Conservation (phyloP, 2,329 filamentous ascomycete species). For the Fusarium dlaminii region DNA sequence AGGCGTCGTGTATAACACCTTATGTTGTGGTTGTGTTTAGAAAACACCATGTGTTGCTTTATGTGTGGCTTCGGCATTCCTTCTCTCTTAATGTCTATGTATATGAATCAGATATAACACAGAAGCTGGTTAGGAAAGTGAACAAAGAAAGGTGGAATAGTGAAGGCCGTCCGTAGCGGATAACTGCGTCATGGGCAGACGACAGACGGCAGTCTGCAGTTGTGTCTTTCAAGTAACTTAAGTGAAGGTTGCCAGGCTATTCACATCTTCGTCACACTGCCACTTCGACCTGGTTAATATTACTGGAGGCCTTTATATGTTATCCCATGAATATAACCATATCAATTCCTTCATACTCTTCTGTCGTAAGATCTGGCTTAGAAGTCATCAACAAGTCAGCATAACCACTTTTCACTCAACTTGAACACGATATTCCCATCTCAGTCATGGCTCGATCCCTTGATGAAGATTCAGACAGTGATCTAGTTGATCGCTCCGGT, state of each 20-base stretch:
- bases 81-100: background rate
- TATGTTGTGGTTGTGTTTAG: background rate
- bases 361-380: background rate
- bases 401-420: background rate
- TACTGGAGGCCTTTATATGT: background rate
- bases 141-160: background rate
- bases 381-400: background rate
- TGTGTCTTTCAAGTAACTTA: background rate
- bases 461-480: background rate
- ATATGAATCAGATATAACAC: background rate
- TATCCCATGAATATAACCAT: background rate
- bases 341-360: background rate
- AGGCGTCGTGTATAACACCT: no score
- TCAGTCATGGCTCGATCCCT: background rate
- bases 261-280: background rate
- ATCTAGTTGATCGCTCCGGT: background rate
- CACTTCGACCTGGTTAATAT: background rate
- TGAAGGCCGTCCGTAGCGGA: background rate
- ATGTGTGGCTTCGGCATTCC: background rate
- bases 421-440: background rate
- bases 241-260: background rate
- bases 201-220: conserved; percentile 10
- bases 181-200: background rate
- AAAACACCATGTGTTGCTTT: background rate
- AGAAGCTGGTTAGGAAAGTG: background rate